Evolutionary conservation across 495 filamentous ascomycete species (phyloP), one percentile per base, ranked within the genome.

Genomic region (Xylaria longipes): DNA sequence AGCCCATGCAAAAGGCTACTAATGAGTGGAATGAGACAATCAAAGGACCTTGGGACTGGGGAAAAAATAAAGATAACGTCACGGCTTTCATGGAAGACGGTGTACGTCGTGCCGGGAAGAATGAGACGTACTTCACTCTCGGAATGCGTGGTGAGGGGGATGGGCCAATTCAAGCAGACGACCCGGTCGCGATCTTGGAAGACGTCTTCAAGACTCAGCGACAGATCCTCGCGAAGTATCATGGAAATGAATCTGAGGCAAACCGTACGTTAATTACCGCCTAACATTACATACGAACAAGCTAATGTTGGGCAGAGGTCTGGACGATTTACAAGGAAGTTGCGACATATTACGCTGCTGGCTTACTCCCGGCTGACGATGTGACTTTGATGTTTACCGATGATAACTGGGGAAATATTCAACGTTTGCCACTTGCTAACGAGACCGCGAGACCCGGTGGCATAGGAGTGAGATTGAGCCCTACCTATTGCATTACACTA

Each of bases 121-220:
- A 88, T 68, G 88, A 87, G 72, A 82, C 76, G 22, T 79, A 89
- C 4, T 88, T 87, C 72, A 92, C 89, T 2, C 80, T 92, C 67
- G 90, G 89, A 14, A 93, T 92, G 89, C 83, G 90, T 65, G 89
- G 90, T 0, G 84, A 82, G 60, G 88, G 89, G 22, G 90, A 92
- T 72, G 89, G 84, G 4, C 84, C 87, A 15, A 82, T 83, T n/a
- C 68, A 78, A 0, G 75, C 90, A 45, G 78, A 84, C 63, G 76
- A 85, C 31, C 72, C 80, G 14, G 67, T 69, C 9, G 69, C 80
- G 20, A 77, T 86, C 0, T 79, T 92, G 1, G 81, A 87, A 61
- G 83, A 87, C 65, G 83, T 91, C 1, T 69, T 69, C 56, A 46
- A 69, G 17, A 69, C 67, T 7, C 67, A 69, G 15, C 56, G 67